phyloP scores from a whole-genome alignment of 2,329 filamentous ascomycete species.

The Cordyceps militaris region DNA sequence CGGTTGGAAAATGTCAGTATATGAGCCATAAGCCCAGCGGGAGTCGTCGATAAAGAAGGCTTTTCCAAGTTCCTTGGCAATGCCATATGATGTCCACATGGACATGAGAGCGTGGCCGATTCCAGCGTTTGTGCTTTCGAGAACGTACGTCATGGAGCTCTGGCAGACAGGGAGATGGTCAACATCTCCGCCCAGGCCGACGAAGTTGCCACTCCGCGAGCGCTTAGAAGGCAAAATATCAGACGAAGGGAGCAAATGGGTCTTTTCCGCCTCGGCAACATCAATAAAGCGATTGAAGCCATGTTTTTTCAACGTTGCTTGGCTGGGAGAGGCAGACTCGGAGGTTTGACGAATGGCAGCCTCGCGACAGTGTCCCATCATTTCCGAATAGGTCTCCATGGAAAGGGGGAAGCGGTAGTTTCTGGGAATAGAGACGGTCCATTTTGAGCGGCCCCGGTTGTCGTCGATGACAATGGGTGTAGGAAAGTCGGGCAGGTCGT shows the following conservation, averaged over 20 bases:
- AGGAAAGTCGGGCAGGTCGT: slow-evolving; percentile 61
- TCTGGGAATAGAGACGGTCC: slow-evolving; percentile 75
- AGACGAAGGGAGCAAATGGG: slow-evolving; percentile 49
- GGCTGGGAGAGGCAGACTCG: slow-evolving; percentile 34
- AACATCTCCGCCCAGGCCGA: slow-evolving; percentile 40
- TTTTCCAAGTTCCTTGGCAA: slow-evolving; percentile 66
- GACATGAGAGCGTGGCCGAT: slow-evolving; percentile 70
- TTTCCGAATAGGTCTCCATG: slow-evolving; percentile 58
- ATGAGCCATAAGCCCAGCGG: slow-evolving; percentile 74
- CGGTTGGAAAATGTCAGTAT: slow-evolving; percentile 62
- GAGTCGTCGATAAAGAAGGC: slow-evolving; percentile 82
- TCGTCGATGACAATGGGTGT: slow-evolving; percentile 66
- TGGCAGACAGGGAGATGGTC: slow-evolving; percentile 54
- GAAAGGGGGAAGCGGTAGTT: slow-evolving; percentile 59
- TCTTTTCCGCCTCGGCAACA: slow-evolving; percentile 60
- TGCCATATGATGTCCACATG: slow-evolving; percentile 76
- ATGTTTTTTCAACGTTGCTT: slow-evolving; percentile 36
- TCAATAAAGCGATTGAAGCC: slow-evolving; percentile 65
- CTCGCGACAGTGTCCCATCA: slow-evolving; percentile 61
- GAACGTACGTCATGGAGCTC: slow-evolving; percentile 66
- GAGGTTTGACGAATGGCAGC: slow-evolving; percentile 52
- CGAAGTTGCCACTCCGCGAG: slow-evolving; percentile 36
- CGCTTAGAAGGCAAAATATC: slow-evolving; percentile 30
- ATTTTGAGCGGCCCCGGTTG: slow-evolving; percentile 55
- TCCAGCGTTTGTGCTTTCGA: slow-evolving; percentile 67